phyloP scores from a whole-genome alignment of 225 moss, liverwort and hornwort species.

The Polytrichum commune region DNA sequence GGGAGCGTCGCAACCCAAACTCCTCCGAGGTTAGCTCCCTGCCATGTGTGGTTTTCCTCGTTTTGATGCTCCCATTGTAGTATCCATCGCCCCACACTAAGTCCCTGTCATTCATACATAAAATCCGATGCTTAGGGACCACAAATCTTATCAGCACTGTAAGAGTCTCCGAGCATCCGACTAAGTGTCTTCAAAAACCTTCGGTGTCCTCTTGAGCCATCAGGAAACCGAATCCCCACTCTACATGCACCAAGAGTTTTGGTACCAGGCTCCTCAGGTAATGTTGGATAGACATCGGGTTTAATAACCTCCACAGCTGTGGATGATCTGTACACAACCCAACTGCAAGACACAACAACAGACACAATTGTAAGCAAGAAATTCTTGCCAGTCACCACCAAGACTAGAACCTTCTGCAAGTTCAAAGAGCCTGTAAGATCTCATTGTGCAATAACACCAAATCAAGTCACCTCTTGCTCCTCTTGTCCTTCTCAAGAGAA shows the following conservation, averaged over 20 bases:
- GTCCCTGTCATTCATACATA: constrained; percentile 32
- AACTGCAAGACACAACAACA: neutral
- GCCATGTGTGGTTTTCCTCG: constrained; percentile 77
- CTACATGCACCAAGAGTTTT: constrained; percentile 60
- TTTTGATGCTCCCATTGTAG: constrained; percentile 89
- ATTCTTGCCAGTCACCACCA: constrained; percentile 45
- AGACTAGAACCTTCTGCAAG: constrained; percentile 82
- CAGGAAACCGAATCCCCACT: constrained; percentile 89
- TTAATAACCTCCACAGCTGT: constrained; percentile 33
- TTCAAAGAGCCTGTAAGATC: constrained; percentile 17
- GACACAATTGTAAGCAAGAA: constrained; percentile 3
- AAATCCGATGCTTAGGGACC: too few relatives aligned
- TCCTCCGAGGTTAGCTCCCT: constrained; percentile 81
- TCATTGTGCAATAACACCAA: constrained; percentile 7
- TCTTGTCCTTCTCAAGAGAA: too few relatives aligned
- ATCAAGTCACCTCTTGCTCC: neutral
- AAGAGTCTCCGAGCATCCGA: too few relatives aligned
- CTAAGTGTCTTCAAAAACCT: constrained; percentile 61
- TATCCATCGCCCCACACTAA: constrained; percentile 91
- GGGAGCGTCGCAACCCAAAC: constrained; percentile 85
- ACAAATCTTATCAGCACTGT: too few relatives aligned
- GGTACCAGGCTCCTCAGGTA: constrained; percentile 77
- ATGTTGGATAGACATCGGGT: constrained; percentile 49
- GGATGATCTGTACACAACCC: neutral
- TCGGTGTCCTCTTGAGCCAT: constrained; percentile 78